phyloP scores from a whole-genome alignment of 139 green algal species.

The Haematococcus lacustris region DNA sequence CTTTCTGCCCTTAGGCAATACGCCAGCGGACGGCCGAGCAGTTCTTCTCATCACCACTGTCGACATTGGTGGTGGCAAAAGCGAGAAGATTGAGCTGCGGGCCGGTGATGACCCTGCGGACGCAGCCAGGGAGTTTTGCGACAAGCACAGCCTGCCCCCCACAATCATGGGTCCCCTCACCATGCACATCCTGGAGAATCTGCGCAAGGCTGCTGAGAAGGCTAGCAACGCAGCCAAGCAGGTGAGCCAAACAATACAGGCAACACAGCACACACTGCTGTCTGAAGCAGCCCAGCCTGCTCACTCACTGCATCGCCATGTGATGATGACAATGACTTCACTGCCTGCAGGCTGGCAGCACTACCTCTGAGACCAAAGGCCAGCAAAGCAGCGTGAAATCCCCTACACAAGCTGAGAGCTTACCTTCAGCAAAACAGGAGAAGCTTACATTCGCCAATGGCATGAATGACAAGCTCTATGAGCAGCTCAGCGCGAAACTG shows the following conservation, averaged over 20 bases:
- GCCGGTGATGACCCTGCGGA: slow-evolving; percentile 54
- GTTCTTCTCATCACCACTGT: slow-evolving; percentile 77
- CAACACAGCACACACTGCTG: too few species aligned
- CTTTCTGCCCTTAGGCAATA: too few species aligned
- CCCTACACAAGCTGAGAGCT: too few species aligned
- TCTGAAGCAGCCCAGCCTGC: too few species aligned
- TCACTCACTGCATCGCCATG: too few species aligned
- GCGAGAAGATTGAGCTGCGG: slow-evolving; percentile 54
- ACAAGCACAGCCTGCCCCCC: slow-evolving; percentile 48
- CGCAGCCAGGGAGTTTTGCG: slow-evolving; percentile 58
- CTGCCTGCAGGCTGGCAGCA: not conserved
- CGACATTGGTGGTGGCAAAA: slow-evolving; percentile 63
- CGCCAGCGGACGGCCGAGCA: too few species aligned
- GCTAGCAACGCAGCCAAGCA: too few species aligned
- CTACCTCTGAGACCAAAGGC: not conserved
- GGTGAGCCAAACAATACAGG: too few species aligned
- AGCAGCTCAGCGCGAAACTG: slow-evolving; percentile 36
- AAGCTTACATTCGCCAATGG: slow-evolving; percentile 27
- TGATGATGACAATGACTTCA: too few species aligned
- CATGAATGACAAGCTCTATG: slow-evolving; percentile 19
- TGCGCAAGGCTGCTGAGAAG: slow-evolving; percentile 31
- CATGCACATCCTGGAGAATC: slow-evolving; percentile 63
- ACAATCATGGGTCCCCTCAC: slow-evolving; percentile 54
- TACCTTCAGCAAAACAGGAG: too few species aligned
- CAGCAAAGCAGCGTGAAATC: too few species aligned